Conservation (phyloP, 2,329 filamentous ascomycete genomes). For the Fusarium staphyleae region DNA sequence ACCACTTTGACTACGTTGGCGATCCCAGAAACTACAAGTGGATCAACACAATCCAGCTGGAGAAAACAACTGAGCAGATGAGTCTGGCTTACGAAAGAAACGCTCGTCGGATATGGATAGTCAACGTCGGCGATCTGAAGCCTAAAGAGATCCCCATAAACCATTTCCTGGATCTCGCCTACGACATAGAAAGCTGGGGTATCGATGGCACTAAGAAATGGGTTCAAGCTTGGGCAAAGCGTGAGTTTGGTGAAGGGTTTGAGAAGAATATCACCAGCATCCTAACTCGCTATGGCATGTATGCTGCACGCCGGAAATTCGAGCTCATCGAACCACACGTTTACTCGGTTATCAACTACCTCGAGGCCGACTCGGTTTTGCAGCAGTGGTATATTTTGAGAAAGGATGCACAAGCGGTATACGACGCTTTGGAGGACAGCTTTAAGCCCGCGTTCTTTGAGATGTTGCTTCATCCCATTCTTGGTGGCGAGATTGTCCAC, state of each 20-base stretch:
- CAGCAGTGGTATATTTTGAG: slow-evolving; percentile 60
- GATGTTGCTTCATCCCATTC: slow-evolving; percentile 66
- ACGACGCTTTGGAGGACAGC: slow-evolving; percentile 51
- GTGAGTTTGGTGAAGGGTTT: slow-evolving; percentile 58
- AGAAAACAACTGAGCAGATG: slow-evolving; percentile 49
- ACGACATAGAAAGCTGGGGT: slow-evolving; percentile 54
- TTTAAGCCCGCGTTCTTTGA: slow-evolving; percentile 65
- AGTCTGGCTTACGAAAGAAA: slow-evolving; percentile 56
- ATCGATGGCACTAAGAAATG: slow-evolving; percentile 48
- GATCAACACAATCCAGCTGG: slow-evolving; percentile 57
- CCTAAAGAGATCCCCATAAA: slow-evolving; percentile 63
- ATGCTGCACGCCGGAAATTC: slow-evolving; percentile 63
- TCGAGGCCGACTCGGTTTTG: slow-evolving; percentile 63
- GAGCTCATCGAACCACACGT: slow-evolving; percentile 64
- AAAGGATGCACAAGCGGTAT: slow-evolving; percentile 53
- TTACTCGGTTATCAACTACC: slow-evolving; percentile 65
- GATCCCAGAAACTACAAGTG: slow-evolving; percentile 66
- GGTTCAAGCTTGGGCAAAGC: slow-evolving; percentile 54
- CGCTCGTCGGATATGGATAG: slow-evolving; percentile 65
- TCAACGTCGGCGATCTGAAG: slow-evolving; percentile 70
- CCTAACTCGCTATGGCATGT: slow-evolving; percentile 60
- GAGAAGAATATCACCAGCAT: slow-evolving; percentile 54
- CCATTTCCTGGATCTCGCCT: slow-evolving; percentile 64
- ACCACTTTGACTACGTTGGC: slow-evolving; percentile 70
- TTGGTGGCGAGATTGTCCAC: slow-evolving; percentile 62